Base-by-base conservation (phyloP, 345 rosid genomes). In the Pugionium cornutum region DNA sequence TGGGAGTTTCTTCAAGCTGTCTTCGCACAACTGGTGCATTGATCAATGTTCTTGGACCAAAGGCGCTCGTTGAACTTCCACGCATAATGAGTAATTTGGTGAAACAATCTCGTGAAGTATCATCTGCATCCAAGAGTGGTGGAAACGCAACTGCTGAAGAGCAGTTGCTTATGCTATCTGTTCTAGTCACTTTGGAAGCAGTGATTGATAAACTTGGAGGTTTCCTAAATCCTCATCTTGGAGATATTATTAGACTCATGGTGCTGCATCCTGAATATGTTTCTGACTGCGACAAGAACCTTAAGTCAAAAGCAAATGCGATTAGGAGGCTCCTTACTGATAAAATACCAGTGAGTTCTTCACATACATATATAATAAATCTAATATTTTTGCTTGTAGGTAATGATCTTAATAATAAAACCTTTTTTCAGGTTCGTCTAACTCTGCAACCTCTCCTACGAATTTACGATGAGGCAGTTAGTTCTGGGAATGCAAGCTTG, bases 151-250 rank as follows among this genome's bases (percentile, higher is more conserved):
- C 73, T 45, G 48, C 53, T 27, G 65, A 64, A 42, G 69, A 62
- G 11, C 49, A 69, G 46, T 76, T 85, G 72, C 54, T 83, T 32
- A 43, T 80, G 84, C 69, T 82, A n/a, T 83, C 97, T 69, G 62
- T 86, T 80, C 89, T 94, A 55, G 72, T 81, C 29, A 62, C 83
- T n/a, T 73, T 94, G 75, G 96, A 90, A 73, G 96, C 96, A 30
- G 92, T 85, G 58, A 76, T 88, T 51, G 95, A 85, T 72, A 86
- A 90, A 75, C 89, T 94, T 68, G 99, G 96, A 60, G 89, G 96
- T 63, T 94, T 94, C 72, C 67, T 94, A 56, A 90, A 78, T 75
- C 99, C 99, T 11, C 85, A 88, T 73, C 95, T 94, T 57, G 84
- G 80, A 49, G 89, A 88, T 69, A 79, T 94, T 60, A 64, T 82